Percentiles rank a stretch among this genome's conserved stretches.
These are phyloP conservation scores for Microascus cirrosus DNA, from an alignment of 2,329 filamentous ascomycete species.

Conservation along the genomic window DNA sequence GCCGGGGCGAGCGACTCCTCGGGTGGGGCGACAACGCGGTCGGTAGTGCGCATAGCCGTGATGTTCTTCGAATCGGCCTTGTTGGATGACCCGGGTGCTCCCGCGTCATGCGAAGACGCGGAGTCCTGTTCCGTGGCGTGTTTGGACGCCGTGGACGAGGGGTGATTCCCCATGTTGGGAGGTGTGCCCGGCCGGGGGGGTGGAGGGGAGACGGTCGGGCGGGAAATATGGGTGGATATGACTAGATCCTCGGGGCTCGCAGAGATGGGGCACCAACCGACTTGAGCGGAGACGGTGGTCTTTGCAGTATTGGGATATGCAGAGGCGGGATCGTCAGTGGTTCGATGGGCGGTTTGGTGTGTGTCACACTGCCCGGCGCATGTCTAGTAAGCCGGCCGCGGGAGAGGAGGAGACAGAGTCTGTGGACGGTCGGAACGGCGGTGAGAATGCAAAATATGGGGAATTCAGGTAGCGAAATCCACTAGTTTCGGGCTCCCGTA, in stretches of 20 bases:
- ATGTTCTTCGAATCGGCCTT: conserved; percentile 38
- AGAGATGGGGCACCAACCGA: not conserved
- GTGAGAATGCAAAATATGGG: too few species aligned
- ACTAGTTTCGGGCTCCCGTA: too few species aligned
- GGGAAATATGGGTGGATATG: not conserved
- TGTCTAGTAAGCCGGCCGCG: not conserved
- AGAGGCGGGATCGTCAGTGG: not conserved
- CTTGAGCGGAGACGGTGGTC: not conserved
- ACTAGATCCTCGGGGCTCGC: not conserved
- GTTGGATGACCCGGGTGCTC: conserved; percentile 9
- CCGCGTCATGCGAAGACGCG: conserved; percentile 10
- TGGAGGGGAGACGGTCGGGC: conserved; percentile 3
- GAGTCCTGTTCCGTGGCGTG: conserved; percentile 6
- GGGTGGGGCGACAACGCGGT: conserved; percentile 46
- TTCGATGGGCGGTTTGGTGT: not conserved
- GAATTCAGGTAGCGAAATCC: too few species aligned
- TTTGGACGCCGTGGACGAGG: conserved; percentile 10
- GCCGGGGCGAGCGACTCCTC: conserved; percentile 52
- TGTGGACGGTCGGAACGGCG: too few species aligned
- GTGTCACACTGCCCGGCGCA: not conserved
- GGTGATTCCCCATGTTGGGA: conserved; percentile 4
- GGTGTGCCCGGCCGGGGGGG: not conserved
- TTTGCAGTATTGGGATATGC: not conserved
- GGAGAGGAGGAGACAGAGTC: not conserved
- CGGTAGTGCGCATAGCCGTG: conserved; percentile 41